A percentile compares a stretch with the other conserved stretches of the same genome.
phyloP scores from a whole-genome alignment of 148 eudicot species.

The Spergularia marina region DNA sequence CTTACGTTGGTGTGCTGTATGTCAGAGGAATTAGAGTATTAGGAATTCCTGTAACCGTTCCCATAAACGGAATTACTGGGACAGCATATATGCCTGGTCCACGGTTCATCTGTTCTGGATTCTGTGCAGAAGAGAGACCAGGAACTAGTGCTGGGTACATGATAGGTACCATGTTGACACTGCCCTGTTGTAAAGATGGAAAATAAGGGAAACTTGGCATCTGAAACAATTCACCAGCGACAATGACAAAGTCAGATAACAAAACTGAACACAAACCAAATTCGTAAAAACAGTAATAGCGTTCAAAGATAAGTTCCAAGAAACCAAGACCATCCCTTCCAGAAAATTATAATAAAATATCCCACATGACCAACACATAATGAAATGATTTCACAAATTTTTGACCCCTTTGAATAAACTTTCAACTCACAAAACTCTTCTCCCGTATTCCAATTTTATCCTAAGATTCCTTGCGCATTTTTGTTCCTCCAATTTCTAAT shows the following conservation, averaged over 20 bases:
- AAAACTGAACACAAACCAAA: neutral
- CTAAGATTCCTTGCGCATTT: neutral
- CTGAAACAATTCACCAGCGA: constrained; percentile 32
- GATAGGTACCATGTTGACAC: constrained; percentile 54
- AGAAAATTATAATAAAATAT: neutral
- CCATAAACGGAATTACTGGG: constrained; percentile 59
- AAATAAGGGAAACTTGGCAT: constrained; percentile 33
- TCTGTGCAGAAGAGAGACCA: constrained; percentile 43
- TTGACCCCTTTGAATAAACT: neutral
- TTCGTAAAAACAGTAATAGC: constrained; percentile 3
- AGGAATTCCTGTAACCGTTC: constrained; percentile 60
- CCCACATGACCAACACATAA: neutral
- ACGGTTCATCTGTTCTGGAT: constrained; percentile 60
- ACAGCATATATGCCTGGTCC: constrained; percentile 97
- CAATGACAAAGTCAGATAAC: constrained; percentile 12
- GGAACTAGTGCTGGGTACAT: constrained; percentile 83
- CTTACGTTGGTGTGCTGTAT: constrained; percentile 86
- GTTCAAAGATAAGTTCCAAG: neutral
- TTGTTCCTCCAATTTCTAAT: neutral
- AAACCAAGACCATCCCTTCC: neutral
- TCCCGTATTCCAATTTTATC: neutral
- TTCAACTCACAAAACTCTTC: neutral
- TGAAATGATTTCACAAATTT: neutral
- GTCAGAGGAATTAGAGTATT: constrained; percentile 88
- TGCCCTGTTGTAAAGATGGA: constrained; percentile 45